These are phyloP conservation scores for Lactarius tabidus DNA, from an alignment of 768 basidiomycete species.

Conservation along the genomic window DNA sequence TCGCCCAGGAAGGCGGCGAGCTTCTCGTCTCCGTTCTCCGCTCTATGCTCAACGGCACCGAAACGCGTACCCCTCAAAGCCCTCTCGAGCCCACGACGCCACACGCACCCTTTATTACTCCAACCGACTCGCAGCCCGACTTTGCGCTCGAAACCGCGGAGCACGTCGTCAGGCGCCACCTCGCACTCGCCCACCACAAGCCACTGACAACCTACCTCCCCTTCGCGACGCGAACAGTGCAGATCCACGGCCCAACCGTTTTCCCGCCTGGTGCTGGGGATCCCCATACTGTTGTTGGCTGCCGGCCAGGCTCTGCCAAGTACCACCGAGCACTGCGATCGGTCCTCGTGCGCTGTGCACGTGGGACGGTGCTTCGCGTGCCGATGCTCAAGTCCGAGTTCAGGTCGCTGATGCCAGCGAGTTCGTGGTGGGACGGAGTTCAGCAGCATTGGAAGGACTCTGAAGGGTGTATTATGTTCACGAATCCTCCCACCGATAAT, in stretches of 20 bases:
- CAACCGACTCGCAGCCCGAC: constrained; percentile 49
- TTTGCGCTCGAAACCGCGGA: constrained; percentile 56
- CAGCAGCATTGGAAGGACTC: constrained; percentile 14
- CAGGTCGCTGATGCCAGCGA: constrained; percentile 48
- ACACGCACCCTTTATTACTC: constrained; percentile 58
- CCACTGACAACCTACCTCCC: constrained; percentile 30
- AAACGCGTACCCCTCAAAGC: constrained; percentile 30
- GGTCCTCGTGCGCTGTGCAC: constrained; percentile 54
- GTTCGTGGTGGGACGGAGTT: constrained; percentile 80
- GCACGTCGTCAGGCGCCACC: constrained; percentile 49
- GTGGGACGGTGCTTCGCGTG: constrained; percentile 49
- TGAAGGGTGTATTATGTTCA: constrained; percentile 12
- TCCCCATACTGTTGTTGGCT: constrained; percentile 20
- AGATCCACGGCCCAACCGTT: constrained; percentile 28
- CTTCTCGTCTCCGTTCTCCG: constrained; percentile 69
- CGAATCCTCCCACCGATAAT: background rate
- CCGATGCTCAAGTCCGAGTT: constrained; percentile 59
- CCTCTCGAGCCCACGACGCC: constrained; percentile 31
- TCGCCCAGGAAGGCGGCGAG: constrained; percentile 63
- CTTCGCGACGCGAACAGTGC: constrained; percentile 30
- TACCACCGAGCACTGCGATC: constrained; percentile 40
- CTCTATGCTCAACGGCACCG: constrained; percentile 54
- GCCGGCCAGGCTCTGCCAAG: constrained; percentile 40
- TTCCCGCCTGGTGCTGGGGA: background rate
- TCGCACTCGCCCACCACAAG: constrained; percentile 66